A percentile compares a stretch with the other conserved stretches of the same genome.
Conservation (phyloP, 805 yeast genomes). For the Wickerhamomyces alni region DNA sequence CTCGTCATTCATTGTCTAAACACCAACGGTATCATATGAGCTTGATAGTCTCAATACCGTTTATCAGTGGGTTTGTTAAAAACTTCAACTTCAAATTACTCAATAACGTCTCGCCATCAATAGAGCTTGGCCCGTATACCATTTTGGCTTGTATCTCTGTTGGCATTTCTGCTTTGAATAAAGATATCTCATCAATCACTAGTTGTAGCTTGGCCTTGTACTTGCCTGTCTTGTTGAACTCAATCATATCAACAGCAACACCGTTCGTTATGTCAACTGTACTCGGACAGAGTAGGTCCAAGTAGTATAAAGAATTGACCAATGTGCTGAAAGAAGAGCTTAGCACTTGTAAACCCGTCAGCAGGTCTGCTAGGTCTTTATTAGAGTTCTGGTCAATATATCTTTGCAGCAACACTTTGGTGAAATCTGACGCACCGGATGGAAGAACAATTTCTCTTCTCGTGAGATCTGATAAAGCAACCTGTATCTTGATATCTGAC, state of each 20-base stretch:
- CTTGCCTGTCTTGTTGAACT: conserved; percentile 12
- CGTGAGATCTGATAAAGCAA: conserved; percentile 6
- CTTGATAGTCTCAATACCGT: not conserved
- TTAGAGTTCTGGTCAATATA: conserved; percentile 2
- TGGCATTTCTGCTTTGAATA: conserved; percentile 5
- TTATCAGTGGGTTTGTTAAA: conserved; percentile 1
- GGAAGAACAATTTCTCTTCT: conserved; percentile 6
- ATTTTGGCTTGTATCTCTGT: conserved; percentile 2
- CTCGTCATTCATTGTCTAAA: too few relatives aligned
- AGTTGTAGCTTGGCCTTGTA: conserved; percentile 14
- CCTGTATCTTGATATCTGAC: conserved; percentile 5
- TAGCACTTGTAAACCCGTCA: conserved; percentile 5
- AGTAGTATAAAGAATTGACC: conserved; percentile 13
- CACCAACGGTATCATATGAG: not conserved
- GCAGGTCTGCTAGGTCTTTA: conserved; percentile 1
- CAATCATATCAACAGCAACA: conserved; percentile 9
- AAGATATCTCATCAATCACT: conserved; percentile 6
- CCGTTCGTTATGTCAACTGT: conserved; percentile 4
- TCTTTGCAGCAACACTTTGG: conserved; percentile 6
- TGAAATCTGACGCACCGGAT: conserved; percentile 3
- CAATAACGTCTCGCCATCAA: conserved; percentile 7
- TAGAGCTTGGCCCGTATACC: conserved; percentile 11
- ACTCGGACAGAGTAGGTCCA: conserved; percentile 13
- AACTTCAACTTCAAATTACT: conserved; percentile 9
- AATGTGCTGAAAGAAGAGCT: conserved; percentile 3